These are phyloP conservation scores for Fennellomyces sp. DNA, from an alignment of 371 early-diverging fungal genomes.

Conservation along the genomic window DNA sequence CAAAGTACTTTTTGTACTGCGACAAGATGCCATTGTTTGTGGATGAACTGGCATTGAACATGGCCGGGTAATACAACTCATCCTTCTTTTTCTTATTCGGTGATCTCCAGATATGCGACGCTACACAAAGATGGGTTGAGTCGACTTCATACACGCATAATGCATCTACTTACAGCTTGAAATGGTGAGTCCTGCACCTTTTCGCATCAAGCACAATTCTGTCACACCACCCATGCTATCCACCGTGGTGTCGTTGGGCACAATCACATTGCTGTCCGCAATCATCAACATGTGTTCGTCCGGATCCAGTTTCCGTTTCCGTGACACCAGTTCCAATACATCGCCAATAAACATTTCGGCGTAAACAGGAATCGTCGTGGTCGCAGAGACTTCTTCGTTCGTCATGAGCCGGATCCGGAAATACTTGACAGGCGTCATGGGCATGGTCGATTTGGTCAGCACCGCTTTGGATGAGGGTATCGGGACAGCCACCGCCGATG, in stretches of 20 bases:
- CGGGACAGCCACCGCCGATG: conserved; percentile 53
- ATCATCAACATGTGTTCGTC: conserved; percentile 83
- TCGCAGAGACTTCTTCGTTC: conserved; percentile 70
- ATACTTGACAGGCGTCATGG: conserved; percentile 59
- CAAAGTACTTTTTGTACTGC: conserved; percentile 62
- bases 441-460: conserved; percentile 50
- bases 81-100: conserved; percentile 54
- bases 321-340: conserved; percentile 84
- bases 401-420: conserved; percentile 66
- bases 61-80: conserved; percentile 42
- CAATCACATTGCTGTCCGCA: conserved; percentile 73
- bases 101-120: conserved; percentile 50
- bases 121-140: conserved; percentile 4
- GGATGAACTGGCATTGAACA: conserved; percentile 17
- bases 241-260: conserved; percentile 77
- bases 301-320: conserved; percentile 82
- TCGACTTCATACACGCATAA: not conserved
- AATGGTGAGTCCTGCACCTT: conserved; percentile 49
- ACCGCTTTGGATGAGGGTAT: conserved; percentile 50
- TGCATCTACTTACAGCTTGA: conserved; percentile 54
- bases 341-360: conserved; percentile 78
- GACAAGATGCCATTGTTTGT: conserved; percentile 41
- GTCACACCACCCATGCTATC: conserved; percentile 65
- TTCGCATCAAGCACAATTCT: conserved; percentile 79
- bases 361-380: conserved; percentile 84